phyloP scores from a whole-genome alignment of 768 basidiomycete species.

The Lactarius hatsudake region DNA sequence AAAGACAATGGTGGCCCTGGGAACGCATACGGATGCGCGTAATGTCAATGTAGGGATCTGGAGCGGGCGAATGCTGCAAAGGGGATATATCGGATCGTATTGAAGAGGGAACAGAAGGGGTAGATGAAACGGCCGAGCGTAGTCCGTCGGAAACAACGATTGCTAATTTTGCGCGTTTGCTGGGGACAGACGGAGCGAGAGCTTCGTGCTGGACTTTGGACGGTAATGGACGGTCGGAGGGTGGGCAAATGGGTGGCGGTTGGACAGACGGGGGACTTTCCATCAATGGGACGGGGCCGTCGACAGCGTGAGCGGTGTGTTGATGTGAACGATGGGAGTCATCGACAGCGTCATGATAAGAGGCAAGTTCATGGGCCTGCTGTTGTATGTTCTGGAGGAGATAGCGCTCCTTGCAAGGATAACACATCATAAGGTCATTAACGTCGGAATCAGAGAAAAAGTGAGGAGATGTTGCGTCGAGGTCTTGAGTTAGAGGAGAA shows the following conservation, averaged over 20 bases:
- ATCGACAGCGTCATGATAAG: constrained; percentile 3
- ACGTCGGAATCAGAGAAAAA: constrained; percentile 22
- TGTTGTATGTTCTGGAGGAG: constrained; percentile 17
- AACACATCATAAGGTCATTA: constrained; percentile 25
- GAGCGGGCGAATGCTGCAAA: constrained; percentile 29
- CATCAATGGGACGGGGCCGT: constrained; percentile 1
- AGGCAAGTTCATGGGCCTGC: constrained; percentile 5
- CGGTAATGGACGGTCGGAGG: constrained; percentile 14
- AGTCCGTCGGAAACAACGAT: constrained; percentile 38
- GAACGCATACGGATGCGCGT: constrained; percentile 72
- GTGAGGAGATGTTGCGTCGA: constrained; percentile 11
- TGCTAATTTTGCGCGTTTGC: constrained; percentile 36
- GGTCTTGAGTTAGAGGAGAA: constrained; percentile 25
- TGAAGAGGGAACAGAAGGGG: constrained; percentile 28
- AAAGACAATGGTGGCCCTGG: constrained; percentile 72
- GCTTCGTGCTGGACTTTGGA: constrained; percentile 9
- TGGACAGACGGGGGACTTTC: constrained; percentile 12
- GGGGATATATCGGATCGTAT: constrained; percentile 29
- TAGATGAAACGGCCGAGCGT: constrained; percentile 23
- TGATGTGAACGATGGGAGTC: constrained; percentile 9
- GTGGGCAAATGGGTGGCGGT: not conserved
- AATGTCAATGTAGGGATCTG: constrained; percentile 67
- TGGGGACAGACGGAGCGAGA: constrained; percentile 36
- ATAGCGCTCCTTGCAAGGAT: constrained; percentile 22
- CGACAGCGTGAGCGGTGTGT: constrained; percentile 8